Evolutionary conservation across 1,139 yeast species (phyloP).

Genomic region (Candida smagusa): DNA sequence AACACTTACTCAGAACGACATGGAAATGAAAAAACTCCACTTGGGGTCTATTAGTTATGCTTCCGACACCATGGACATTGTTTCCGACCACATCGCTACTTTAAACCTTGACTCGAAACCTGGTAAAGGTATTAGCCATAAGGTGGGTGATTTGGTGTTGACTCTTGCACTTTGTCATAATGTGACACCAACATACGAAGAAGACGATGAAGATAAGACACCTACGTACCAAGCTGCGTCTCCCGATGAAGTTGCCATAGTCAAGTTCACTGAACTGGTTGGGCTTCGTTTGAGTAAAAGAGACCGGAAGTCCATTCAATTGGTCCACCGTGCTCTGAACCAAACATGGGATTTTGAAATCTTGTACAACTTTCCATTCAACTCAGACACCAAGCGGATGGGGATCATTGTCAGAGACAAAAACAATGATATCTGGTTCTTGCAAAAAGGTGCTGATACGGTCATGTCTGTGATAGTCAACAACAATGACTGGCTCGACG

Average conservation of each 20-base stretch:
- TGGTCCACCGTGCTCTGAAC: conserved; percentile 62
- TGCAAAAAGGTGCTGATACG: conserved; percentile 94
- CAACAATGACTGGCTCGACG: conserved; percentile 93
- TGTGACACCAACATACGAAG: conserved; percentile 74
- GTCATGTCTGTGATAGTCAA: conserved; percentile 88
- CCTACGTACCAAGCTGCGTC: conserved; percentile 94
- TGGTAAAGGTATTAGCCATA: conserved; percentile 57
- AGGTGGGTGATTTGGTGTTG: conserved; percentile 75
- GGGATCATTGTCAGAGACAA: conserved; percentile 77
- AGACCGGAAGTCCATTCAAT: conserved; percentile 71
- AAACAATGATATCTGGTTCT: conserved; percentile 74
- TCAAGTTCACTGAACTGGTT: conserved; percentile 81
- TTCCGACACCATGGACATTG: conserved; percentile 89
- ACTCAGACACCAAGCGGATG: conserved; percentile 95
- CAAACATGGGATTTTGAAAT: conserved; percentile 60
- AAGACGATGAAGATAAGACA: conserved; percentile 48
- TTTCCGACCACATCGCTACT: conserved; percentile 59
- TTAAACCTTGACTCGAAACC: conserved; percentile 19
- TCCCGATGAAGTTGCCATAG: conserved; percentile 98
- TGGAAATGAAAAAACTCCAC: conserved; percentile 93
- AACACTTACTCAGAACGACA: conserved; percentile 94
- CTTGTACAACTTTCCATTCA: conserved; percentile 85
- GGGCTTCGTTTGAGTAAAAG: conserved; percentile 79
- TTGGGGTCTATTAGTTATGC: conserved; percentile 91
- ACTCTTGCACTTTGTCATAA: conserved; percentile 93